A percentile compares a stretch with the other conserved stretches of the same genome.
Evolutionary conservation across 78 protist genomes (phyloP).

Genomic region (Capsaspora owczarzaki): DNA sequence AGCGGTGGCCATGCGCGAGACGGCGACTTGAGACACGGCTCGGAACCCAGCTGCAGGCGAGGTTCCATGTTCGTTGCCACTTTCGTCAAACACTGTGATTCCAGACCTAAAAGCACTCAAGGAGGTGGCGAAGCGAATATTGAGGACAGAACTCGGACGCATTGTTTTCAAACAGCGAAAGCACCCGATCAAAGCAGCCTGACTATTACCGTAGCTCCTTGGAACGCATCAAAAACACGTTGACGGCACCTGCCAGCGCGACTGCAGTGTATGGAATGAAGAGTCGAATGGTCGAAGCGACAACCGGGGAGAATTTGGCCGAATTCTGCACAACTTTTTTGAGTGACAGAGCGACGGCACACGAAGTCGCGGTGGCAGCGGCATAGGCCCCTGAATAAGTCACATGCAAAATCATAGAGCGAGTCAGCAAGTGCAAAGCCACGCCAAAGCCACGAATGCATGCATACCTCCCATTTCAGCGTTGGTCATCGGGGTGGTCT

Average conservation of each 20-base stretch:
- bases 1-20: conserved; percentile 19
- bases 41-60: not conserved
- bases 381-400: not conserved
- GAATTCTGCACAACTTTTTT: not conserved
- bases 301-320: not conserved
- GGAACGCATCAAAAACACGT: conserved; percentile 22
- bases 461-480: not conserved
- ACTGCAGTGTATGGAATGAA: conserved; percentile 24
- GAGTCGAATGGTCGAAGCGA: not conserved
- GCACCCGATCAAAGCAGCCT: not conserved
- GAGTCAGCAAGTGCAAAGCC: not conserved
- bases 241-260: conserved; percentile 1
- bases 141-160: not conserved
- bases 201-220: conserved; percentile 3
- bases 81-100: conserved; percentile 10
- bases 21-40: not conserved
- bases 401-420: not conserved
- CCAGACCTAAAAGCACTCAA: not conserved
- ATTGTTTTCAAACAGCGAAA: not conserved
- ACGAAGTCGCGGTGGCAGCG: not conserved
- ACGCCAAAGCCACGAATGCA: not conserved
- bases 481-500: not conserved
- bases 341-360: not conserved
- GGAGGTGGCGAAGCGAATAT: not conserved
- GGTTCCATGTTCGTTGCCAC: conserved; percentile 11